Percentiles rank a stretch among this genome's conserved stretches.
Evolutionary conservation across 331 rosid genomes (phyloP).

Genomic region (Phaseolus coccineus): DNA sequence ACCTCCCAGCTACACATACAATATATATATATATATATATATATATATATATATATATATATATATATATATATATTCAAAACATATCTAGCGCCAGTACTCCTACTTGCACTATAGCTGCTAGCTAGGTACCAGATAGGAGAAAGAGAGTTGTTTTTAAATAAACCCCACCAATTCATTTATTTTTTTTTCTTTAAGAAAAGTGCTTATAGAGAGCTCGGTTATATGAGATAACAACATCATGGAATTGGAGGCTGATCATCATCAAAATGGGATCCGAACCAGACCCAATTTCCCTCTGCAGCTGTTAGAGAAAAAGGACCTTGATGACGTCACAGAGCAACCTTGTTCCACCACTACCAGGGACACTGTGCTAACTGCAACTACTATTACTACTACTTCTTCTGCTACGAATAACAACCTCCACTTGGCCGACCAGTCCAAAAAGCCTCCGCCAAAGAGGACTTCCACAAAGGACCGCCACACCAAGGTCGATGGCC

Average conservation of each 20-base stretch:
- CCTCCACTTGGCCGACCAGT: constrained; percentile 22
- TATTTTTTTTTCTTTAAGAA: not conserved
- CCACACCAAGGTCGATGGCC: constrained; percentile 95
- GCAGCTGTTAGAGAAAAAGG: constrained; percentile 77
- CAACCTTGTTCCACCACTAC: constrained; percentile 53
- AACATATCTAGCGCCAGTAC: constrained; percentile 41
- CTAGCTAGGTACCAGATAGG: constrained; percentile 30
- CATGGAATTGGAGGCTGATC: constrained; percentile 93
- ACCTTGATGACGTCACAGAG: constrained; percentile 46
- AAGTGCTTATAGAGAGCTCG: constrained; percentile 41
- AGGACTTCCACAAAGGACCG: constrained; percentile 84
- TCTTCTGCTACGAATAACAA: not conserved
- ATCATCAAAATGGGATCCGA: constrained; percentile 75
- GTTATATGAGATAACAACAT: constrained; percentile 52
- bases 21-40: too few relatives aligned
- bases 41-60: too few relatives aligned
- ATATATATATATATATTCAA: not conserved
- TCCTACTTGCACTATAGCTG: constrained; percentile 41
- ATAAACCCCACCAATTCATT: constrained; percentile 38
- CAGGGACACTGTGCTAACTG: constrained; percentile 18
- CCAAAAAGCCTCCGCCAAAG: constrained; percentile 72
- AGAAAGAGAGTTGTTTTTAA: constrained; percentile 9
- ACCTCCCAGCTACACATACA: constrained; percentile 42
- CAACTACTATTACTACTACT: not conserved
- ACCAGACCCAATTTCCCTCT: constrained; percentile 93